Evolutionary conservation across 495 filamentous ascomycete genomes (phyloP), one percentile per base, ranked within the genome.

Genomic region (Lasiosphaeria miniovina): DNA sequence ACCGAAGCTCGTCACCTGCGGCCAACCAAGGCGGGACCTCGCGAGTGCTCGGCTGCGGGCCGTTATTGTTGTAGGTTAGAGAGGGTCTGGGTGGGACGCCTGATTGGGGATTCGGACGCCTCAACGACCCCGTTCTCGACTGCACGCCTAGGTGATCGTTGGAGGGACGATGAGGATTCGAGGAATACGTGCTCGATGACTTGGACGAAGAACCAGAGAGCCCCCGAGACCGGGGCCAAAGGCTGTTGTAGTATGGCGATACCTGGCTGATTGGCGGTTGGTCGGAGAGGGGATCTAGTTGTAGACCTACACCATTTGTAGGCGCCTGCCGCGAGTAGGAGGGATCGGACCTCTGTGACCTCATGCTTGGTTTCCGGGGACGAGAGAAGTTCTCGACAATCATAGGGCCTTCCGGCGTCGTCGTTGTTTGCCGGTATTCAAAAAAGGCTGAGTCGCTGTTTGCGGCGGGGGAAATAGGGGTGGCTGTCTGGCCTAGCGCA

Each of bases 1-100:
- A 85, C 15, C 90, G 82, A 9, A 86, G 74, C 54, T 85, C 84
- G 38, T 87, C 83, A 43, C 67, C 61, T 8, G 68, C 69, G 12
- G 69, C 64, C 56, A 79, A 68, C 64, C 78, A 74, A 38, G 71
- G 65, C 15, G 75, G 67, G 1, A 68, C 65, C n/a, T 82, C 79
- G 11, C 77, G 72, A 34, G 64, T 51, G 14, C 68, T 49, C n/a
- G 57, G n/a, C 14, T 41, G 65, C 31, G 8, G 63, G 41, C 32
- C 66, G 63, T 55, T 61, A 14, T 61, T 61, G 15, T 33, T 40
- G 33, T 58, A 38, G 41, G 50, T 54, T 63, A 61, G 63, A 1
- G 64, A 50, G 2, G 59, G 62, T 36, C 69, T 57, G 4, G 61
- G 41, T 7, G 56, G 52, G 0, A 5, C 43, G 10, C 32, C 31